These are phyloP conservation scores for Nakazawaea sp. DNA, from an alignment of 805 yeast species.

Conservation along the genomic window DNA sequence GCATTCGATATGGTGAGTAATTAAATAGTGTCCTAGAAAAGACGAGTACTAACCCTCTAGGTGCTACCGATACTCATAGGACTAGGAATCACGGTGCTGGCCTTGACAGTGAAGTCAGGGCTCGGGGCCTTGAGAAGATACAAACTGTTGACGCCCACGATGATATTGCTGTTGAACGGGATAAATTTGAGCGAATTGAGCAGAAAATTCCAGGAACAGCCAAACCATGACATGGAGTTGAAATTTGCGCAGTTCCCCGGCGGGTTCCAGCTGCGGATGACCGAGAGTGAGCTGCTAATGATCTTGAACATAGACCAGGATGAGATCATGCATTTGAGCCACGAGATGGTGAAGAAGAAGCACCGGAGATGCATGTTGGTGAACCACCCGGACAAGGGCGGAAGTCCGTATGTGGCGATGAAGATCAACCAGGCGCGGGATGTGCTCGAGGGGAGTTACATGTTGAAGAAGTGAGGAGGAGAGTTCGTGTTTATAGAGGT, in stretches of 20 bases:
- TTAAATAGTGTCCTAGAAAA: no score
- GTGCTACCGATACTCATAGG: conserved; percentile 48
- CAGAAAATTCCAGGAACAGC: conserved; percentile 10
- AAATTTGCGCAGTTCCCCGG: conserved; percentile 42
- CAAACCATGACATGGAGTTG: conserved; percentile 15
- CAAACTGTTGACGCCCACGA: conserved; percentile 23
- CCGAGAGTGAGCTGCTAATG: conserved; percentile 62
- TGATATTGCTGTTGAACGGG: conserved; percentile 34
- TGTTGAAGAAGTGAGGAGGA: conserved; percentile 25
- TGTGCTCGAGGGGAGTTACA: conserved; percentile 58
- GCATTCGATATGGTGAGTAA: no score
- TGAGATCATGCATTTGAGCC: conserved; percentile 43
- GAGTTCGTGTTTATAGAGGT: no score
- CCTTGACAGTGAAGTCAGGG: conserved; percentile 37
- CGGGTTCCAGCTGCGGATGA: conserved; percentile 59
- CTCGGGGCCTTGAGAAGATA: conserved; percentile 25
- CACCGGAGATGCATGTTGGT: conserved; percentile 74
- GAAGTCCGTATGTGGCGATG: conserved; percentile 73
- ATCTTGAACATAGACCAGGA: conserved; percentile 53
- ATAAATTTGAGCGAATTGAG: conserved; percentile 16
- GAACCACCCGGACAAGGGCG: conserved; percentile 89
- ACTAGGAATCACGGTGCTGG: conserved; percentile 45
- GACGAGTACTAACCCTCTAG: conserved; percentile 17
- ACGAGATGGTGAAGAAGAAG: conserved; percentile 51
- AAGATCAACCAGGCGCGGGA: conserved; percentile 86